Evolutionary conservation across 768 basidiomycete species (phyloP), one percentile per base, ranked within the genome.

Genomic region (Rubroboletus satanas): DNA sequence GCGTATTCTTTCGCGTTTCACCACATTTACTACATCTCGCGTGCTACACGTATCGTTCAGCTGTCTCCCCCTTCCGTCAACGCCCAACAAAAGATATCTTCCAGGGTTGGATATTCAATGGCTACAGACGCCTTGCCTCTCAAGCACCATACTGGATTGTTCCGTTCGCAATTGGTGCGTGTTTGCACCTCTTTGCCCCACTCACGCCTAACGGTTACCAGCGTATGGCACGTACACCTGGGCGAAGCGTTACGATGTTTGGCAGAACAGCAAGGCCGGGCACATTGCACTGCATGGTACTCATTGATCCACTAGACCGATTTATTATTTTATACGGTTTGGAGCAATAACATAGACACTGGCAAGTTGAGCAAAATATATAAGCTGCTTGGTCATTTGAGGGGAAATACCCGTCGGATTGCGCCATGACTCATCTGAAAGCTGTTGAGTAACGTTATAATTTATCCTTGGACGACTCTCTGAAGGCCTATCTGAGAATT

Each of bases 31-130:
- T 11, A 6, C 46, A 14, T 39, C 50, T 38, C 29, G 56, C 14
- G 18, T 26, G 5, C 5, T 35, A 26, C 46, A 5, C 14, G 5
- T 23, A 43, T 28, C 43, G 21, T 49, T 35, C 56, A 97, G 94
- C 80, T 60, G 65, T 94, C 59, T 93, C 93, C n/a, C 89, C 92
- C 8, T 88, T 82, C 77, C 84, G 86, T 69, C 81, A 88, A 60
- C 84, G 83, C 55, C 83, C 89, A 17, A 81, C 85, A 39, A 84
- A 87, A 45, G 77, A 88, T 51, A 81, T 85, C 65, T 68, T 93
- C 66, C 78, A 79, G 52, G 82, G 73, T 61, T 96, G 90, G 78
- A 68, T 93, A 62, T 91, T 93, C 81, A 93, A 93, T 73, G 93
- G 92, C 36, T 89, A 85, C 78, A 80, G 79, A 51, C 84, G 94